phyloP scores from a whole-genome alignment of 306 rosid genomes.

The Citrullus colocynthis region DNA sequence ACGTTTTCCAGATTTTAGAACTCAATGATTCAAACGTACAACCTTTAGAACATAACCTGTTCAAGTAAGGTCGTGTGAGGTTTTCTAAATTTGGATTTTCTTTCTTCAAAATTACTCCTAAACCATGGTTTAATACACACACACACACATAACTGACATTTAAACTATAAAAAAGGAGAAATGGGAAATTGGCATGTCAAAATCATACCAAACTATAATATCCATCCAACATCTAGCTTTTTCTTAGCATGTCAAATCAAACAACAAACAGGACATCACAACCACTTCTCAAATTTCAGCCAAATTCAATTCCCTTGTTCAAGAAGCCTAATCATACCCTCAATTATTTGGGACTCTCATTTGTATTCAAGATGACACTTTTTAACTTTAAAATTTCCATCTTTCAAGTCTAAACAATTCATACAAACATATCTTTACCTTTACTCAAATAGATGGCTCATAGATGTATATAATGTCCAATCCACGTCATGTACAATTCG shows the following conservation, averaged over 20 bases:
- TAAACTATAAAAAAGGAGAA: neutral
- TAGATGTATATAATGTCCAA: neutral
- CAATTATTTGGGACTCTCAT: neutral
- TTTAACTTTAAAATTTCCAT: neutral
- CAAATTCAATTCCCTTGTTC: neutral
- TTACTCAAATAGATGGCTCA: neutral
- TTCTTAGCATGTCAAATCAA: neutral
- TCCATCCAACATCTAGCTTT: neutral
- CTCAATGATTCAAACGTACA: no score
- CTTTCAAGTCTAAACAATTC: neutral
- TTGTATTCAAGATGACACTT: neutral
- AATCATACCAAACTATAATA: slow-evolving; percentile 8
- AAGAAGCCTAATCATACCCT: neutral
- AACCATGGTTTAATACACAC: neutral
- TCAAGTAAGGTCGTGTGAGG: neutral
- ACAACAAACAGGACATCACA: slow-evolving; percentile 5
- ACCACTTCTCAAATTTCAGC: neutral
- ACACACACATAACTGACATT: neutral
- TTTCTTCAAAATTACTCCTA: neutral
- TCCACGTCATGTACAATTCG: neutral
- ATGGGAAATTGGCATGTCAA: slow-evolving; percentile 2
- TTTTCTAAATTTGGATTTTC: neutral
- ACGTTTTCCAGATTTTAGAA: neutral
- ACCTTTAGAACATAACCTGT: neutral
- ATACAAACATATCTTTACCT: neutral